Conservation (phyloP, 2,329 filamentous ascomycete genomes). For the Alternaria incomplexa region DNA sequence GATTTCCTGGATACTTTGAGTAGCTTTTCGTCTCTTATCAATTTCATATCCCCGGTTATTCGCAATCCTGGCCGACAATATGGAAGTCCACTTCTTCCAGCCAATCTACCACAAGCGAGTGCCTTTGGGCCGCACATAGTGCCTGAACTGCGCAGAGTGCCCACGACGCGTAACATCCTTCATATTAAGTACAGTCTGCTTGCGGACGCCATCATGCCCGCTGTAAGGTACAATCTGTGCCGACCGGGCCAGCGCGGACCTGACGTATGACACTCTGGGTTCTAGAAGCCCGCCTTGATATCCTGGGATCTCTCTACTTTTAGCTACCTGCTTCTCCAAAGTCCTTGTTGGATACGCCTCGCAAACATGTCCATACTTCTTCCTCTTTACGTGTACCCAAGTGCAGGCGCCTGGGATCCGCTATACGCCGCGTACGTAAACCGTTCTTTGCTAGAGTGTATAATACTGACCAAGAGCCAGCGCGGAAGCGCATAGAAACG, state of each 20-base stretch:
- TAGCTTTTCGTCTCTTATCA: no score
- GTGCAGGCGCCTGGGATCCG: conserved; percentile 56
- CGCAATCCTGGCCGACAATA: no score
- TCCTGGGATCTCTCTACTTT: not conserved
- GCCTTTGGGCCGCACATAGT: no score
- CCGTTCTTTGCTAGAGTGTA: no score
- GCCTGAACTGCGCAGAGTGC: no score
- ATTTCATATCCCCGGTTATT: no score
- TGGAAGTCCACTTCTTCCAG: no score
- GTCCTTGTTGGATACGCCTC: no score
- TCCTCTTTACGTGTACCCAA: conserved; percentile 60
- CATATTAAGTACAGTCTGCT: no score
- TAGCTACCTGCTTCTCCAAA: not conserved
- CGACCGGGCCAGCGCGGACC: not conserved
- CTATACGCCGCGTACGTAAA: conserved; percentile 52
- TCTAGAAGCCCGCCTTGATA: not conserved
- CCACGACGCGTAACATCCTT: no score
- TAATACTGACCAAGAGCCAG: conserved; percentile 9
- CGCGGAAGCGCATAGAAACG: conserved; percentile 44
- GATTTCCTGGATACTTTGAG: no score
- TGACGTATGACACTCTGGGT: not conserved
- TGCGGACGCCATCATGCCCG: not conserved
- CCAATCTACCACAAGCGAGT: no score
- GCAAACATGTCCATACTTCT: conserved; percentile 52
- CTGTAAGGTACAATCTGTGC: conserved; percentile 11